These are phyloP conservation scores for Aspergillus baeticus DNA, from an alignment of 495 filamentous ascomycete species.

Conservation along the genomic window DNA sequence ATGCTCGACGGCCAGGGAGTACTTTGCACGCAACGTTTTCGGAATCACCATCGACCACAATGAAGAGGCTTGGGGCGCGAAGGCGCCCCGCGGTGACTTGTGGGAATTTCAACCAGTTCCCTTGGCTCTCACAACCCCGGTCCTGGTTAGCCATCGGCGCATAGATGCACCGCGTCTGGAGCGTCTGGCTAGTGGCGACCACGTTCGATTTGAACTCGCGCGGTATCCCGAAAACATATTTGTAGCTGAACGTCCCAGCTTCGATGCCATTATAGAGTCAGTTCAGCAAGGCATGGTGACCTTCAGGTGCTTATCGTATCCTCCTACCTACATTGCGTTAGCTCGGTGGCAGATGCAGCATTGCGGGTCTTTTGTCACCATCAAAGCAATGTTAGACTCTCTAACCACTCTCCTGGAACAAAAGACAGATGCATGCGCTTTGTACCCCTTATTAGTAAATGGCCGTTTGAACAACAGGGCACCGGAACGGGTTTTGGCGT, in stretches of 20 bases:
- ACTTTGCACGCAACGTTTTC: background rate
- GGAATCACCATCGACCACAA: constrained; percentile 1
- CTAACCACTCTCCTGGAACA: background rate
- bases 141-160: background rate
- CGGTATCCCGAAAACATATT: constrained; percentile 3
- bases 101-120: background rate
- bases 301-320: background rate
- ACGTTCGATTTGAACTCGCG: background rate
- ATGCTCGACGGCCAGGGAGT: background rate
- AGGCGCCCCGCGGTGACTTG: background rate
- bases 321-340: background rate
- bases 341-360: constrained; percentile 2
- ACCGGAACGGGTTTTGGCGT: background rate
- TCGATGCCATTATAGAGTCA: constrained; percentile 1
- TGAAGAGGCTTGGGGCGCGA: background rate
- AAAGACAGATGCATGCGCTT: background rate
- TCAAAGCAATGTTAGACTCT: constrained; percentile 2
- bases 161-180: constrained; percentile 4
- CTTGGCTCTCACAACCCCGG: background rate
- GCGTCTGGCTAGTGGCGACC: background rate
- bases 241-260: background rate
- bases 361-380: constrained; percentile 3
- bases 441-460: background rate
- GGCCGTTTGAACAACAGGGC: background rate
- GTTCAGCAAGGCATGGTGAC: background rate